A percentile compares a stretch with the other conserved stretches of the same genome.
Evolutionary conservation across 2,329 filamentous ascomycete species (phyloP).

Genomic region (Karstenula rhodostoma): DNA sequence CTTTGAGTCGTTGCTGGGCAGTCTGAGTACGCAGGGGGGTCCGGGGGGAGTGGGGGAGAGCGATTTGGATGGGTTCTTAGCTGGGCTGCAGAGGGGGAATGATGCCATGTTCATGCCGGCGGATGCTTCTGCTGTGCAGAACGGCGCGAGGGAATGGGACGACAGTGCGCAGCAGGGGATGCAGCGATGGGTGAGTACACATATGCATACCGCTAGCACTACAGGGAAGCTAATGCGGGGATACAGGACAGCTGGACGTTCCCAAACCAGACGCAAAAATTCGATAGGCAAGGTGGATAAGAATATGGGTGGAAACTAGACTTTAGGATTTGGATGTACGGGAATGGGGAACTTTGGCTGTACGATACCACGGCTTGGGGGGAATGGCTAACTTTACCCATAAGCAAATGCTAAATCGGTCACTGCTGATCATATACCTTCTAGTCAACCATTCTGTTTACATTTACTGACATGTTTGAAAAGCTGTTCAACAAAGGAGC

Average conservation of each 20-base stretch:
- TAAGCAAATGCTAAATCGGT: background rate
- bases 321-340: background rate
- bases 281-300: constrained; percentile 4
- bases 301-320: background rate
- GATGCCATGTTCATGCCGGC: constrained; percentile 49
- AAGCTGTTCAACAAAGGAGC: background rate
- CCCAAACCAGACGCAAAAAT: constrained; percentile 16
- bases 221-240: background rate
- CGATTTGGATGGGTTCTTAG: constrained; percentile 38
- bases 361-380: constrained; percentile 3
- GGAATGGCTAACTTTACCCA: background rate
- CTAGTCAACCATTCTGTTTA: background rate
- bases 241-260: constrained; percentile 25
- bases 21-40: constrained; percentile 23
- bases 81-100: constrained; percentile 30
- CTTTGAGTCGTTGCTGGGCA: constrained; percentile 42
- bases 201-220: too few species aligned
- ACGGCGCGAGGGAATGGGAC: constrained; percentile 27
- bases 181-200: constrained; percentile 42
- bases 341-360: background rate
- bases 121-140: constrained; percentile 25
- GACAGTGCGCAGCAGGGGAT: constrained; percentile 35
- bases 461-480: background rate
- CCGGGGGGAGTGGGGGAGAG: constrained; percentile 18
- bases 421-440: background rate